Percentiles rank a stretch among this genome's conserved stretches.
phyloP scores from a whole-genome alignment of 495 filamentous ascomycete species.

The Massariosphaeria phaeospora region DNA sequence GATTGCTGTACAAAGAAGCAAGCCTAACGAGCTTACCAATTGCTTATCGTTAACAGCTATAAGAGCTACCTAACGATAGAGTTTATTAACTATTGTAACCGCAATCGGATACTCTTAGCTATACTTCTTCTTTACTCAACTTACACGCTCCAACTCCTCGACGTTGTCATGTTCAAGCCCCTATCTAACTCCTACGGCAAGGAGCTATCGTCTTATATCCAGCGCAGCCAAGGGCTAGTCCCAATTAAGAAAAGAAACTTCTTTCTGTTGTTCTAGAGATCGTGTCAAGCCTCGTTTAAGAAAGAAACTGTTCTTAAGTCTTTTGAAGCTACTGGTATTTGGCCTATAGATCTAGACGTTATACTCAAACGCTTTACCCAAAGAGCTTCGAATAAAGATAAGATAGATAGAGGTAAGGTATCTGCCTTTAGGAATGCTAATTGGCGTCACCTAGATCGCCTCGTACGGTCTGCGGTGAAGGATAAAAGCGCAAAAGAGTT shows the following conservation, averaged over 20 bases:
- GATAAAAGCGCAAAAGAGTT: not conserved
- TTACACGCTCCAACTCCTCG: conserved; percentile 17
- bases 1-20: not conserved
- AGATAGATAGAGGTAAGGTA: not conserved
- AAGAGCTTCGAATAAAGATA: not conserved
- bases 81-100: not conserved
- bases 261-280: conserved; percentile 4
- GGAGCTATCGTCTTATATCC: not conserved
- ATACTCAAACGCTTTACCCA: conserved; percentile 6
- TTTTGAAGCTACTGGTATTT: not conserved
- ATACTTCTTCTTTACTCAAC: conserved; percentile 7
- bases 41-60: not conserved
- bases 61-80: not conserved
- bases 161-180: conserved; percentile 16
- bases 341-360: not conserved
- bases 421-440: not conserved
- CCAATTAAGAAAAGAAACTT: conserved; percentile 15
- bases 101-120: conserved; percentile 10
- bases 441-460: not conserved
- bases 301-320: not conserved
- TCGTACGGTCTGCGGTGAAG: not conserved
- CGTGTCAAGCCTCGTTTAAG: not conserved
- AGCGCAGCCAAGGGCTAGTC: not conserved
- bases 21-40: not conserved
- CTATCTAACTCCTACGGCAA: not conserved